Evolutionary conservation across 2,329 filamentous ascomycete species (phyloP).

Genomic region (Xylaria sp.): DNA sequence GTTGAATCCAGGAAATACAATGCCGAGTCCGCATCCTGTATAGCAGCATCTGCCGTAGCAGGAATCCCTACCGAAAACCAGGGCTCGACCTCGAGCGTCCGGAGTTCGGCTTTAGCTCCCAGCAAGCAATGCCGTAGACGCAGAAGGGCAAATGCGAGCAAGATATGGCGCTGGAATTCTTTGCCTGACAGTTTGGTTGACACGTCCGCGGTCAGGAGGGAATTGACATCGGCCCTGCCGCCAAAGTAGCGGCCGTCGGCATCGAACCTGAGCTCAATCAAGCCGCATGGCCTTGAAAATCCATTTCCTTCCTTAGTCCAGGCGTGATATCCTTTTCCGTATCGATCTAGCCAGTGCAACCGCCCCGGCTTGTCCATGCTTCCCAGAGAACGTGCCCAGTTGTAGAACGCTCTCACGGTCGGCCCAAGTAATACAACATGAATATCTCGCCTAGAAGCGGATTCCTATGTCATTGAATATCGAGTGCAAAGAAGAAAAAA

Average conservation of each 20-base stretch:
- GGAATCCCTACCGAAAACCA: slow-evolving; percentile 34
- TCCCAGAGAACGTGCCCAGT: neutral
- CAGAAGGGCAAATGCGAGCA: slow-evolving; percentile 40
- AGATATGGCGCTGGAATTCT: slow-evolving; percentile 33
- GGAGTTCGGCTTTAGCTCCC: slow-evolving; percentile 29
- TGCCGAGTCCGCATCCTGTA: slow-evolving; percentile 28
- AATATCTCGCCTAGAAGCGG: neutral
- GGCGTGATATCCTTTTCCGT: slow-evolving; percentile 35
- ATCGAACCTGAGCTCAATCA: slow-evolving; percentile 43
- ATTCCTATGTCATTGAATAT: neutral
- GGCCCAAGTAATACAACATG: neutral
- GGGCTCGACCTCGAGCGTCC: slow-evolving; percentile 30
- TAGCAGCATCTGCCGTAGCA: slow-evolving; percentile 24
- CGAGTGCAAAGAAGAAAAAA: neutral
- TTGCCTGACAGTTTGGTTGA: slow-evolving; percentile 32
- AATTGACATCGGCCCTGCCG: slow-evolving; percentile 41
- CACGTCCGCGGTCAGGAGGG: slow-evolving; percentile 32
- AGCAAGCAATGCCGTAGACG: slow-evolving; percentile 39
- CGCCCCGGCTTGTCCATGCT: slow-evolving; percentile 19
- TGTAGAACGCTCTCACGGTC: neutral
- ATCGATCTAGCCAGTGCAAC: slow-evolving; percentile 35
- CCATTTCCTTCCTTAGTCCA: slow-evolving; percentile 14
- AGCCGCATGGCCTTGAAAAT: slow-evolving; percentile 31
- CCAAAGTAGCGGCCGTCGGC: slow-evolving; percentile 40
- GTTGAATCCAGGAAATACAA: slow-evolving; percentile 22